phyloP scores from a whole-genome alignment of 2,329 filamentous ascomycete genomes.

The Hirsutella minnesotensis region DNA sequence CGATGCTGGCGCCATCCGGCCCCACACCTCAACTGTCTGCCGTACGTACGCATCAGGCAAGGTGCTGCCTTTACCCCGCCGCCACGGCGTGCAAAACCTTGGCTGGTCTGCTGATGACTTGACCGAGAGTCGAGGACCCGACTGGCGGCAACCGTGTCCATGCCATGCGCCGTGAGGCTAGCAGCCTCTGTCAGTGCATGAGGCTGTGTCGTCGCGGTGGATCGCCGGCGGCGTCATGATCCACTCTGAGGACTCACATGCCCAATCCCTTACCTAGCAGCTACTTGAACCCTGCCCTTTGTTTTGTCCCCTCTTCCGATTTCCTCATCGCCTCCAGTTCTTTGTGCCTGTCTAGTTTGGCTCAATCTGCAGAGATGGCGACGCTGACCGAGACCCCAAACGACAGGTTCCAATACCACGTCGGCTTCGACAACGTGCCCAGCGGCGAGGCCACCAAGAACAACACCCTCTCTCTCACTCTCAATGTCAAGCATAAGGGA shows the following conservation, averaged over 20 bases:
- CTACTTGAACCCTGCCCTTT: slow-evolving; percentile 4
- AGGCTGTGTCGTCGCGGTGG: neutral
- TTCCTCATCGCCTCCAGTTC: neutral
- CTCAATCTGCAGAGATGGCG: slow-evolving; percentile 20
- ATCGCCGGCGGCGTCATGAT: neutral
- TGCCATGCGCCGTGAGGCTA: neutral
- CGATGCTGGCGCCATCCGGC: neutral
- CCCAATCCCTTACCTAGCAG: slow-evolving; percentile 1
- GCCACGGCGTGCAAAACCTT: neutral
- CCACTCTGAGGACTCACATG: neutral
- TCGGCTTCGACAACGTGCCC: slow-evolving; percentile 49
- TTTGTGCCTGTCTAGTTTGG: neutral
- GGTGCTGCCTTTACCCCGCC: neutral
- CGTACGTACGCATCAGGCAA: neutral
- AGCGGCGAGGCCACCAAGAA: slow-evolving; percentile 46
- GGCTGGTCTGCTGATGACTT: neutral
- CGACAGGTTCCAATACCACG: slow-evolving; percentile 45
- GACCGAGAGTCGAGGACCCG: neutral
- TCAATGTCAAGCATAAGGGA: slow-evolving; percentile 77
- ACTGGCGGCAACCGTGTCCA: neutral
- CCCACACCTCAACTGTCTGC: neutral
- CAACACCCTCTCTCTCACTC: slow-evolving; percentile 58
- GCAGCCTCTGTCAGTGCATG: neutral
- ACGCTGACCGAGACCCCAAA: slow-evolving; percentile 29
- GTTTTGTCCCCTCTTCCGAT: neutral